Evolutionary conservation across 164 flowering plant genomes (phyloP), one percentile per base, ranked within the genome.

Genomic region (Buxus sempervirens): DNA sequence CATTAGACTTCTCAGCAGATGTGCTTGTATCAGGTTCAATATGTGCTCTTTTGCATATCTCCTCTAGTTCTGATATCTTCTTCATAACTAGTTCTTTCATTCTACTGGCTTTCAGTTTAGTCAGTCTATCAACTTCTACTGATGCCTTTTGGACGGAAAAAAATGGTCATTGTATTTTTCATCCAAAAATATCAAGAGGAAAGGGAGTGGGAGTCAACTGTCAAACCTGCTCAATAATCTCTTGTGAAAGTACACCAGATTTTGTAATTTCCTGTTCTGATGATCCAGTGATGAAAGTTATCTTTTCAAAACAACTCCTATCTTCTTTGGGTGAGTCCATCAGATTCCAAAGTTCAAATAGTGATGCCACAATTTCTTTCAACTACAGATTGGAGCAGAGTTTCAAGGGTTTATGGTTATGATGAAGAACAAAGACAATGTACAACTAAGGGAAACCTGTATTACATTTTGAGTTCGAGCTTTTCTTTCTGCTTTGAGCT

Each of bases 21-120:
- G 98, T 91, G 79, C 88, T 91, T 62, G 76, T 77, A 75, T 93
- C 96, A 64, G 98, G 91, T 78, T 87, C 90, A 56, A 93, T 84
- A 72, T 91, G 98, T 56, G 81, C 79, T 65, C 77, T 70, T 73
- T 80, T 71, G 79, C 98, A 93, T 55, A 90, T 75, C 62, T 91
- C 91, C 77, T 93, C 98, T 73, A 91, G 80, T 64, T 93, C 98
- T 49, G 82, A 79, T 79, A 97, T 89, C 82, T 60, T 88, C 66
- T 86, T 93, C 81, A 87, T 74, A 21, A 93, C 96, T 59, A 93
- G 82, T 73, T 93, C 96, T 72, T 93, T 93, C 97, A 93, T 90
- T 82, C 94, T 86, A 73, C 90, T 85, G 58, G 97, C 90, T 84
- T 93, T 93, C 72, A 93, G 72, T 66, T 87, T 87, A 63, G 83